A percentile compares a stretch with the other conserved stretches of the same genome.
phyloP scores from a whole-genome alignment of 768 basidiomycete genomes.

The Suillus brevipes region DNA sequence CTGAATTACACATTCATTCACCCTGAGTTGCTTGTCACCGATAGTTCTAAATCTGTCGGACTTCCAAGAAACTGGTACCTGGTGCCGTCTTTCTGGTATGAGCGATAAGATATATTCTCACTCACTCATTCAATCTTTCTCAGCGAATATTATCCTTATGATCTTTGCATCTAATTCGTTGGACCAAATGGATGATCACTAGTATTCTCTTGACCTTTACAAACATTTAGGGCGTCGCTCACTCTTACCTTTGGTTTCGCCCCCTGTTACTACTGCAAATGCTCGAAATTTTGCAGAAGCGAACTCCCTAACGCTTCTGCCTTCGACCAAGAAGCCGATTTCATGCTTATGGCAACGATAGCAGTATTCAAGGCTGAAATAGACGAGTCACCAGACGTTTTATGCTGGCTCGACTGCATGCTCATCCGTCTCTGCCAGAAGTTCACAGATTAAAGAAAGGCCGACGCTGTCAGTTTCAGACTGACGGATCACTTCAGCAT shows the following conservation, averaged over 20 bases:
- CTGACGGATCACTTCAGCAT: conserved; percentile 96
- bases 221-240: neutral
- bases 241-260: neutral
- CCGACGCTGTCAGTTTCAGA: conserved; percentile 92
- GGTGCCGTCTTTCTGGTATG: neutral
- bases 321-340: no score
- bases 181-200: neutral
- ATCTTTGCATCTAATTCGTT: neutral
- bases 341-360: no score
- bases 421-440: conserved; percentile 98
- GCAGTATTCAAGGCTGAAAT: no score
- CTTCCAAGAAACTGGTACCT: neutral
- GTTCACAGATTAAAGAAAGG: conserved; percentile 98
- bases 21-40: no score
- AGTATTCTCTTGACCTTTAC: neutral
- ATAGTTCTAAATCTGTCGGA: no score
- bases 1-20: no score
- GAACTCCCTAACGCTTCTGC: no score
- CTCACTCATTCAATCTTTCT: neutral
- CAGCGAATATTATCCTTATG: neutral
- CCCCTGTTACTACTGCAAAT: no score
- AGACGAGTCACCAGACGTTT: no score
- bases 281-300: no score
- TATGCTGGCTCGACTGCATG: conserved; percentile 70
- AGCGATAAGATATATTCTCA: neutral